Conservation (phyloP, 192 early-diverging fungal species). For the Umbelopsis sp. region DNA sequence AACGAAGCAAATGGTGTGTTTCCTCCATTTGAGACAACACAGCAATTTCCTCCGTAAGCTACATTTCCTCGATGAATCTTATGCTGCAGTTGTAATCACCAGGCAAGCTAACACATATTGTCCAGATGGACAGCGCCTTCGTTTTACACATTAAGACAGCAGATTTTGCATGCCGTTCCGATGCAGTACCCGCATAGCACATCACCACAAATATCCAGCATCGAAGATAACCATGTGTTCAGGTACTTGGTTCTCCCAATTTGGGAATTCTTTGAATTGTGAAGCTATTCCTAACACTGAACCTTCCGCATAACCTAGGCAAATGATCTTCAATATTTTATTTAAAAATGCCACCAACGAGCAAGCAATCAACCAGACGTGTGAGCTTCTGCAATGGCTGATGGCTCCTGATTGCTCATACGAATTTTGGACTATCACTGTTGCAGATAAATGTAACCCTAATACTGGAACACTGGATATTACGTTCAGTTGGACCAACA, state of each 20-base stretch:
- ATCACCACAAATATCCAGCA: background rate
- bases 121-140: constrained; percentile 12
- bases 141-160: background rate
- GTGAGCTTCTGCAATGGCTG: background rate
- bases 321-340: constrained; percentile 12
- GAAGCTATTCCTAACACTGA: no score
- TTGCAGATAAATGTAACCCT: background rate
- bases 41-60: constrained; percentile 11
- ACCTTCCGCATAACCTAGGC: background rate
- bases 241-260: background rate
- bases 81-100: background rate
- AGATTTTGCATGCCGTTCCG: constrained; percentile 11
- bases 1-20: constrained; percentile 5
- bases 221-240: constrained; percentile 15
- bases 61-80: background rate
- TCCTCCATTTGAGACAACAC: constrained; percentile 19
- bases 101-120: background rate
- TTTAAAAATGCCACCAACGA: constrained; percentile 25
- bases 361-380: constrained; percentile 19
- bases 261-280: no score
- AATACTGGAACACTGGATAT: background rate
- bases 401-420: constrained; percentile 12
- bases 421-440: background rate
- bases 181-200: constrained; percentile 22
- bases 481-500: constrained; percentile 7